phyloP scores from a whole-genome alignment of 2,329 filamentous ascomycete species.

The Pseudogymnoascus sp. region DNA sequence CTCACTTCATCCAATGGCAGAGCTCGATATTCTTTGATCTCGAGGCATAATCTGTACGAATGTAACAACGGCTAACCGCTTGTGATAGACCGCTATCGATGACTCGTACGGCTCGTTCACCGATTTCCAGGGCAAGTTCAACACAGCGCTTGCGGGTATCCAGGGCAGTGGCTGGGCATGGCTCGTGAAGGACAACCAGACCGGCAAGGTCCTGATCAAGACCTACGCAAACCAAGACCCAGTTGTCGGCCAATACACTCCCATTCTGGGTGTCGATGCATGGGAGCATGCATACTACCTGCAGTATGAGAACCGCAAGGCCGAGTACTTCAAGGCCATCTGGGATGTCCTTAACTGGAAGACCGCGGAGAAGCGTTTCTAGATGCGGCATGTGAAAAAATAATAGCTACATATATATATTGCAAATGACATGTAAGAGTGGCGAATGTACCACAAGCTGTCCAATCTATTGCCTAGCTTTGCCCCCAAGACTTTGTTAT shows the following conservation, averaged over 20 bases:
- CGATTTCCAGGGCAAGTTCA: constrained; percentile 50
- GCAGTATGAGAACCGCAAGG: constrained; percentile 95
- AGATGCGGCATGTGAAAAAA: constrained; percentile 29
- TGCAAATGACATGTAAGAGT: constrained; percentile 3
- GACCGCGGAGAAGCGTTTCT: constrained; percentile 71
- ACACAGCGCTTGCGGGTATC: constrained; percentile 50
- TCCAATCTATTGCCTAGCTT: neutral
- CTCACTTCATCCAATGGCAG: constrained; percentile 26
- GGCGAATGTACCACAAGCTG: constrained; percentile 1
- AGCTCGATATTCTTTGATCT: neutral
- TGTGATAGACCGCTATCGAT: constrained; percentile 28
- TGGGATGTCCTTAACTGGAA: constrained; percentile 98
- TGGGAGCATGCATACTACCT: constrained; percentile 97
- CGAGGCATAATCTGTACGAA: too few species aligned
- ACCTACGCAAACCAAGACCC: constrained; percentile 85
- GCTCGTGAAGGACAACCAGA: constrained; percentile 49
- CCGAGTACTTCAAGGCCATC: constrained; percentile 86
- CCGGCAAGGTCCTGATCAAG: constrained; percentile 50
- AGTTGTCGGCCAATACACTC: constrained; percentile 73
- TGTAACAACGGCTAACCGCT: constrained; percentile 19
- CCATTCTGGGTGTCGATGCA: constrained; percentile 82
- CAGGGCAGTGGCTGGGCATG: constrained; percentile 54
- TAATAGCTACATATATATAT: constrained; percentile 8
- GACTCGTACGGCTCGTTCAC: constrained; percentile 44
- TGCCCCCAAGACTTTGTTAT: neutral